Conservation (phyloP, 345 rosid species). For the Microthlaspi erraticum region DNA sequence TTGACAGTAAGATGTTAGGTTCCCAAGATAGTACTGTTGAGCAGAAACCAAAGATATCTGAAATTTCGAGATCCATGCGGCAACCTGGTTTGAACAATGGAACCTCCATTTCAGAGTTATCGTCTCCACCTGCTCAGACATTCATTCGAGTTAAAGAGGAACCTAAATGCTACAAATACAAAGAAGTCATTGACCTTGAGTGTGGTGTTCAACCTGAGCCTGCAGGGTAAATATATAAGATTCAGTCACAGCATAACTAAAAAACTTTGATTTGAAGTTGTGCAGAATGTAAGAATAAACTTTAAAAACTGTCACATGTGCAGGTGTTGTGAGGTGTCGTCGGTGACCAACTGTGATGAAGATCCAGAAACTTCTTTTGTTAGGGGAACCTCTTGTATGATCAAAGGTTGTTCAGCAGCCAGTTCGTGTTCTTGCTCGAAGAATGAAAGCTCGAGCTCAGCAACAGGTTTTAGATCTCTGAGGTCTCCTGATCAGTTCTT, state of each 20-base stretch:
- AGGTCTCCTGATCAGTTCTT: conserved; percentile 51
- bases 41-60: conserved; percentile 44
- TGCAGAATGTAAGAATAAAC: conserved; percentile 19
- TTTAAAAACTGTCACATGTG: conserved; percentile 28
- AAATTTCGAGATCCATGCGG: conserved; percentile 39
- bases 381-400: conserved; percentile 59
- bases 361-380: conserved; percentile 58
- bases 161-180: conserved; percentile 37
- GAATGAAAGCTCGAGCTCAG: conserved; percentile 57
- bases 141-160: conserved; percentile 48
- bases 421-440: conserved; percentile 60
- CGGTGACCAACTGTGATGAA: conserved; percentile 51
- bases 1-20: conserved; percentile 34
- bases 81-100: conserved; percentile 43
- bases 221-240: conserved; percentile 62
- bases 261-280: conserved; percentile 1
- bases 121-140: conserved; percentile 46
- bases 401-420: conserved; percentile 42
- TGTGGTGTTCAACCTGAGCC: conserved; percentile 50
- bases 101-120: conserved; percentile 31
- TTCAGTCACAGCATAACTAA: too few relatives aligned
- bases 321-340: conserved; percentile 58
- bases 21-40: conserved; percentile 32
- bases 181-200: conserved; percentile 61
- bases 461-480: conserved; percentile 51